Conservation (phyloP, 345 rosid genomes). For the Linum tenue region DNA sequence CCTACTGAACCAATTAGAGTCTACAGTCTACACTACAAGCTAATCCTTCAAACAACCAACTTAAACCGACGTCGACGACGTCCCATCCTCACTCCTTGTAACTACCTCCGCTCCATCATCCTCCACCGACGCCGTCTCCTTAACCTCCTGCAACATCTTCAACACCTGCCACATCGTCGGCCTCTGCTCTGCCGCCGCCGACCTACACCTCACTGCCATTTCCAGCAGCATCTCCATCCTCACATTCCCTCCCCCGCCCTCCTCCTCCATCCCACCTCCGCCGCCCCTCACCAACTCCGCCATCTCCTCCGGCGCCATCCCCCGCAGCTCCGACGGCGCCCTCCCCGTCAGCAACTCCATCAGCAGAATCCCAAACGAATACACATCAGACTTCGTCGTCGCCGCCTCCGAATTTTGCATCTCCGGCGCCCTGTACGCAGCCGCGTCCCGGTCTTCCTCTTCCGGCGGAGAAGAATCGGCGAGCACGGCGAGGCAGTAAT, state of each 20-base stretch:
- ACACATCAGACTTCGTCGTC: conserved; percentile 60
- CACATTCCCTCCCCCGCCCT: conserved; percentile 39
- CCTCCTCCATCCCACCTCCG: conserved; percentile 36
- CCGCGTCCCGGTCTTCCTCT: conserved; percentile 30
- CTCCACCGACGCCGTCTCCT: conserved; percentile 55
- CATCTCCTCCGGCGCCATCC: conserved; percentile 28
- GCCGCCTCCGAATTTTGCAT: conserved; percentile 19
- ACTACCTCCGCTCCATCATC: conserved; percentile 33
- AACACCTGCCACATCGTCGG: conserved; percentile 96
- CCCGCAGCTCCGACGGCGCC: conserved; percentile 53
- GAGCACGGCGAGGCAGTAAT: conserved; percentile 67
- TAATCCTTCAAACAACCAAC: too few relatives aligned
- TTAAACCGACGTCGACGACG: not conserved
- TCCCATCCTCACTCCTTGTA: conserved; percentile 7
- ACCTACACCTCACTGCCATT: conserved; percentile 60
- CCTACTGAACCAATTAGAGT: too few relatives aligned
- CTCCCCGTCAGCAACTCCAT: conserved; percentile 77
- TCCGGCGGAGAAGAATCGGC: conserved; percentile 11
- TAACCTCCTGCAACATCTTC: conserved; percentile 88
- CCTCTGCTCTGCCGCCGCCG: conserved; percentile 68
- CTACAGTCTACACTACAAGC: too few relatives aligned
- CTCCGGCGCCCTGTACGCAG: conserved; percentile 58
- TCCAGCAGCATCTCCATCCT: conserved; percentile 65
- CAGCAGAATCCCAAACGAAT: conserved; percentile 61
- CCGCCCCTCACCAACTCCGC: conserved; percentile 46